A percentile compares a stretch with the other conserved stretches of the same genome.
phyloP scores from a whole-genome alignment of 1,284 basidiomycete genomes.

The Grifola frondosa region DNA sequence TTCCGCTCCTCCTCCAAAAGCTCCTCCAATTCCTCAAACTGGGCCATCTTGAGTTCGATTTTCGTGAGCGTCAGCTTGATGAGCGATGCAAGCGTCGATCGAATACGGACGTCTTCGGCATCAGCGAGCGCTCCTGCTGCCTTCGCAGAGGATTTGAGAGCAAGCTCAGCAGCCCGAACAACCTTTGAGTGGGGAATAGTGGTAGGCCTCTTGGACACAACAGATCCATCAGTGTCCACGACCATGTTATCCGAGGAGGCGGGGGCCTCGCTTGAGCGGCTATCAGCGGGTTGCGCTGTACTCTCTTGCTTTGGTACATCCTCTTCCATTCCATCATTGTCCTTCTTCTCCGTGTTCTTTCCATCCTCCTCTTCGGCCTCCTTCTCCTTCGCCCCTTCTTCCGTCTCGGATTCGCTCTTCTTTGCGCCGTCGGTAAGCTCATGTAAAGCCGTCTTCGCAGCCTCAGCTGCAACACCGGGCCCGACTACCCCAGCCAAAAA shows the following conservation, averaged over 20 bases:
- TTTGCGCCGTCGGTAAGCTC: constrained; percentile 66
- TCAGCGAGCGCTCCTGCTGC: constrained; percentile 82
- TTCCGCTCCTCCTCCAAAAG: constrained; percentile 85
- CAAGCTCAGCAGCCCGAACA: constrained; percentile 78
- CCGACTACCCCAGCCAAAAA: constrained; percentile 93
- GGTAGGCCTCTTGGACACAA: constrained; percentile 33
- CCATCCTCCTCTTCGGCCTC: constrained; percentile 26
- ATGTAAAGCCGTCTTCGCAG: constrained; percentile 87
- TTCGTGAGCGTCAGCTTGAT: constrained; percentile 92
- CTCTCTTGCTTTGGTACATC: constrained; percentile 22
- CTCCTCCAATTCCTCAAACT: constrained; percentile 91
- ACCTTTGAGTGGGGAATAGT: constrained; percentile 73
- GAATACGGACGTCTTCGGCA: constrained; percentile 85
- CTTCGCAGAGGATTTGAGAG: constrained; percentile 87
- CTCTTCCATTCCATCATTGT: constrained; percentile 38
- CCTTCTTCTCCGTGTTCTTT: constrained; percentile 27
- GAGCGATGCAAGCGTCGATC: constrained; percentile 78
- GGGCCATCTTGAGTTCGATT: constrained; percentile 89
- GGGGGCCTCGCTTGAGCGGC: constrained; percentile 7
- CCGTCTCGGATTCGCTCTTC: constrained; percentile 36
- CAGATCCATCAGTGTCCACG: constrained; percentile 32
- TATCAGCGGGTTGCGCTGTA: constrained; percentile 2
- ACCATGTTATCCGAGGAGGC: constrained; percentile 40
- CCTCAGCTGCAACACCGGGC: constrained; percentile 90
- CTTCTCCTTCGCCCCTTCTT: constrained; percentile 31